phyloP scores from a whole-genome alignment of 225 moss, liverwort and hornwort genomes.

The Marchantia polymorpha region DNA sequence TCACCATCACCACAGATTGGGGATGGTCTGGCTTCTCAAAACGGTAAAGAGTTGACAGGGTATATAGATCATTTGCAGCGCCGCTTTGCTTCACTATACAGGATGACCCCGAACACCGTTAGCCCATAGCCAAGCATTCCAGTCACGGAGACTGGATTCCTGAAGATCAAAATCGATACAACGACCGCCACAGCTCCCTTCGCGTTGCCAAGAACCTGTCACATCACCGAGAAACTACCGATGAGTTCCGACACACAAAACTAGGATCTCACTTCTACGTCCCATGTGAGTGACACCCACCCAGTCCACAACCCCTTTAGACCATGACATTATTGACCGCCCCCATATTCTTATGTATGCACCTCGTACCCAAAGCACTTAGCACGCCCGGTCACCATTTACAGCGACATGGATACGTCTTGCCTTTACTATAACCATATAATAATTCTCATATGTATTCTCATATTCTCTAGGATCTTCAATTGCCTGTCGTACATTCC shows the following conservation, averaged over 20 bases:
- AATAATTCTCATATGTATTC: too few species aligned
- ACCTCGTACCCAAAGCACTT: too few species aligned
- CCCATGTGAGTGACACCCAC: too few species aligned
- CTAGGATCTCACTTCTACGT: too few species aligned
- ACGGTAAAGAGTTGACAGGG: background rate
- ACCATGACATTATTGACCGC: too few species aligned
- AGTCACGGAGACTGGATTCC: slow-evolving; percentile 83
- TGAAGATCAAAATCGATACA: slow-evolving; percentile 89
- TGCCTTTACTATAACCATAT: too few species aligned
- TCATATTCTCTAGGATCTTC: too few species aligned
- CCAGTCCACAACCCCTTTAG: background rate
- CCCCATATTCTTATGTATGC: too few species aligned
- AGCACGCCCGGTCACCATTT: too few species aligned
- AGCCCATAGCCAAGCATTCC: slow-evolving; percentile 90
- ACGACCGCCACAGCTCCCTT: slow-evolving; percentile 98
- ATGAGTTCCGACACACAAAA: background rate
- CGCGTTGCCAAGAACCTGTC: slow-evolving; percentile 84
- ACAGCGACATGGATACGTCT: too few species aligned
- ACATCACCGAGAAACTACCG: background rate
- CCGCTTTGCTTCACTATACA: slow-evolving; percentile 96
- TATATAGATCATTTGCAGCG: slow-evolving; percentile 59
- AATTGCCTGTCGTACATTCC: too few species aligned
- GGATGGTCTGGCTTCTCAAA: slow-evolving; percentile 14
- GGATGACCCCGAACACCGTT: slow-evolving; percentile 85
- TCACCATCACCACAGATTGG: background rate